Percentiles rank a stretch among this genome's conserved stretches.
Evolutionary conservation across 768 basidiomycete species (phyloP).

Genomic region (Mycena sanguinolenta): DNA sequence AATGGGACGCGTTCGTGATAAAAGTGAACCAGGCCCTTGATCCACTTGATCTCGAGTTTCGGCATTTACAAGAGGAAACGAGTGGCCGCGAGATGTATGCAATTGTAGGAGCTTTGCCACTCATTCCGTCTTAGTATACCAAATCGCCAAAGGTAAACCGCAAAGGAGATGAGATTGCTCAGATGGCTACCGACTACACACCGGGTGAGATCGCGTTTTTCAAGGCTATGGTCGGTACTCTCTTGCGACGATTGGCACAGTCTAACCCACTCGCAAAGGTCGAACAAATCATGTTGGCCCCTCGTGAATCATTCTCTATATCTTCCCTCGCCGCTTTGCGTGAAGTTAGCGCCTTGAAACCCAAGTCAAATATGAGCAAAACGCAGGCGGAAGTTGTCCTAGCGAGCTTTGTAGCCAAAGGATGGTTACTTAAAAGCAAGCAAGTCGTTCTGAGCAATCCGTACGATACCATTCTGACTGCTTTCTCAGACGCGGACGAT

Average conservation of each 20-base stretch:
- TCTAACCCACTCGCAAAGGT: conserved; percentile 55
- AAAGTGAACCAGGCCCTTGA: conserved; percentile 75
- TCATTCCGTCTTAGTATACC: background rate
- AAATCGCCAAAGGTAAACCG: conserved; percentile 74
- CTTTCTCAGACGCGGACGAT: conserved; percentile 70
- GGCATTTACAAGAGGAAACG: conserved; percentile 70
- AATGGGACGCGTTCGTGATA: conserved; percentile 73
- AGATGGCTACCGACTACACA: conserved; percentile 87
- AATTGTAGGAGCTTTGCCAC: conserved; percentile 63
- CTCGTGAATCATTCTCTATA: conserved; percentile 79
- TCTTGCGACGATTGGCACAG: background rate
- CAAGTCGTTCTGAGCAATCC: conserved; percentile 49
- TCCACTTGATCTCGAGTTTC: conserved; percentile 80
- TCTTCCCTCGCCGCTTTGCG: conserved; percentile 84
- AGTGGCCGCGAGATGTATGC: conserved; percentile 76
- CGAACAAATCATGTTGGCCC: conserved; percentile 89
- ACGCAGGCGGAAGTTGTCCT: conserved; percentile 80
- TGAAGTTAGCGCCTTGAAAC: conserved; percentile 71
- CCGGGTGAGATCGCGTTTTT: conserved; percentile 87
- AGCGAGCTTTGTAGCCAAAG: conserved; percentile 85
- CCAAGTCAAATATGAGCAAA: conserved; percentile 76
- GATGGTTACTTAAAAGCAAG: conserved; percentile 84
- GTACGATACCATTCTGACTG: background rate
- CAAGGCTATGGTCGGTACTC: conserved; percentile 76
- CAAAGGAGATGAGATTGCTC: conserved; percentile 85